Percentiles rank a stretch among this genome's conserved stretches.
phyloP scores from a whole-genome alignment of 176 grass and related monocot species.

The Chrysopogon serrulatus region DNA sequence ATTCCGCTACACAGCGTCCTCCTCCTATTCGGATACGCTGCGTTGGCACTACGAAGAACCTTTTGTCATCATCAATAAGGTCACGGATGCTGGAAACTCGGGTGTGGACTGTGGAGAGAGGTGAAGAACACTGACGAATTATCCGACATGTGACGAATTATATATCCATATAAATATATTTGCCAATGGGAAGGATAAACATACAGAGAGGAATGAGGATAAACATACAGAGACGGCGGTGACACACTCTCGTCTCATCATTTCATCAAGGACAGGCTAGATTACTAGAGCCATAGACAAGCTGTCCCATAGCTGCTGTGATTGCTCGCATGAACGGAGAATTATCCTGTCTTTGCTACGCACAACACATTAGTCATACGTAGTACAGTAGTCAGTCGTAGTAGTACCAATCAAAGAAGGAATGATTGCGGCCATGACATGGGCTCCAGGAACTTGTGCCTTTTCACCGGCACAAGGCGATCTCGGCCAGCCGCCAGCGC shows the following conservation, averaged over 20 bases:
- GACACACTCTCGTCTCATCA: background rate
- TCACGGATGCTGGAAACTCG: no score
- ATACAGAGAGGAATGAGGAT: no score
- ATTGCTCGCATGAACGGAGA: background rate
- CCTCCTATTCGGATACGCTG: no score
- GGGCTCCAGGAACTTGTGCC: background rate
- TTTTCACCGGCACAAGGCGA: background rate
- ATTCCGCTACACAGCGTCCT: no score
- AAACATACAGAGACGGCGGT: background rate
- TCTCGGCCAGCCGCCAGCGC: background rate
- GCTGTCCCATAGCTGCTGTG: background rate
- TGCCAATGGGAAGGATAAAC: background rate
- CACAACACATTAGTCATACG: background rate
- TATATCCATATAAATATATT: background rate
- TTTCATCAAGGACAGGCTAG: background rate
- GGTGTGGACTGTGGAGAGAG: background rate
- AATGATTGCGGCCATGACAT: conserved; percentile 24
- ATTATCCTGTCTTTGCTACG: background rate
- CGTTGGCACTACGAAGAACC: no score
- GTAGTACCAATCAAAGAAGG: background rate
- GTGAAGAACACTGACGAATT: background rate
- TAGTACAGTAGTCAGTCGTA: no score
- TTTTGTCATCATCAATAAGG: no score
- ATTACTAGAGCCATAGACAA: no score
- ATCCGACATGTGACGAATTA: background rate